These are phyloP conservation scores for Calonectria montana DNA, from an alignment of 2,329 filamentous ascomycete genomes.

Conservation along the genomic window DNA sequence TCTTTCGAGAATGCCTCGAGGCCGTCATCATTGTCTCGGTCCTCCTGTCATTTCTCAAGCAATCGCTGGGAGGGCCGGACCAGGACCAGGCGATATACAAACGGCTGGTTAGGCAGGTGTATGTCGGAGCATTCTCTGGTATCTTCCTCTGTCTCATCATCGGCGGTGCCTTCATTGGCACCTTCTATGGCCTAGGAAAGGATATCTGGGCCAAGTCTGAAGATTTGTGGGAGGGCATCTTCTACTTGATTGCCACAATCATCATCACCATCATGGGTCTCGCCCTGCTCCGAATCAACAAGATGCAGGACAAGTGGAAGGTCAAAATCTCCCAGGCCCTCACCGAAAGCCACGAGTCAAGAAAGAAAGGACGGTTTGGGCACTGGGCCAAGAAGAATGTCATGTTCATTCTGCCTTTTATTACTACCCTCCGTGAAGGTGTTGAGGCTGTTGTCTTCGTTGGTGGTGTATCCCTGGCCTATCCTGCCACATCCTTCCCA, in stretches of 20 bases:
- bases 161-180: constrained; percentile 73
- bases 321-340: constrained; percentile 77
- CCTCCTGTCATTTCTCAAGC: constrained; percentile 81
- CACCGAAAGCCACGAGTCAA: constrained; percentile 56
- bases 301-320: constrained; percentile 82
- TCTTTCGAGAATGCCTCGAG: constrained; percentile 84
- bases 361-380: constrained; percentile 54
- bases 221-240: constrained; percentile 79
- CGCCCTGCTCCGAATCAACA: constrained; percentile 79
- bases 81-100: constrained; percentile 71
- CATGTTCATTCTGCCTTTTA: constrained; percentile 82
- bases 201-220: constrained; percentile 72
- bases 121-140: constrained; percentile 70
- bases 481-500: constrained; percentile 76
- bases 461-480: constrained; percentile 76
- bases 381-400: constrained; percentile 76
- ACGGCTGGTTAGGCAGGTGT: constrained; percentile 74
- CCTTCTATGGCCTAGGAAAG: constrained; percentile 74
- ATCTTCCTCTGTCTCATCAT: constrained; percentile 71
- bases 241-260: constrained; percentile 73
- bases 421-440: constrained; percentile 82
- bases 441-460: constrained; percentile 85
- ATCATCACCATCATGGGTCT: constrained; percentile 81
- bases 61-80: constrained; percentile 72
- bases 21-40: constrained; percentile 84